Conservation (phyloP, 2,329 filamentous ascomycete genomes). For the Apiospora malaysiana region DNA sequence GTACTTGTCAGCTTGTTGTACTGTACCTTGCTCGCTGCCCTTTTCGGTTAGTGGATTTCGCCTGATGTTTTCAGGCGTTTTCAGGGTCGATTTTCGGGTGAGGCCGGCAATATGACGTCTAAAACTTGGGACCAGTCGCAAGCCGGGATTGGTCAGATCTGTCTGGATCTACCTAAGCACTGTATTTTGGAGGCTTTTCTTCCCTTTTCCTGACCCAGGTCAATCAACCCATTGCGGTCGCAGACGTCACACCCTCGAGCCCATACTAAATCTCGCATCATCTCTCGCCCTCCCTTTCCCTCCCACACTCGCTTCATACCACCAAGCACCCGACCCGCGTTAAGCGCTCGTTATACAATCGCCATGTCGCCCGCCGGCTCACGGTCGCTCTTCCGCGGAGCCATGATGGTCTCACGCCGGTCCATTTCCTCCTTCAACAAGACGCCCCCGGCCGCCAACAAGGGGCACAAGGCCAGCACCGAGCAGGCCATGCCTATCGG, state of each 20-base stretch:
- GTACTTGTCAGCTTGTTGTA: not conserved
- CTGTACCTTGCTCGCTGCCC: not conserved
- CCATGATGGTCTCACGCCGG: conserved; percentile 29
- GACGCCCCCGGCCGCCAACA: conserved; percentile 32
- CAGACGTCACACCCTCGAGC: not conserved
- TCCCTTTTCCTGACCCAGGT: conserved; percentile 1
- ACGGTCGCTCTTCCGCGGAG: conserved; percentile 19
- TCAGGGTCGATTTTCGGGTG: not conserved
- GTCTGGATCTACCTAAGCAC: not conserved
- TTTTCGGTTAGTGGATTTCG: not conserved
- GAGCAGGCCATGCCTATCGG: conserved; percentile 59
- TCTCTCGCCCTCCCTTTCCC: not conserved
- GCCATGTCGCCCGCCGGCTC: conserved; percentile 24
- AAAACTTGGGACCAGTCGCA: not conserved
- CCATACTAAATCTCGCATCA: not conserved
- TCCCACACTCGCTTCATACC: not conserved
- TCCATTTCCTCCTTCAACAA: conserved; percentile 32
- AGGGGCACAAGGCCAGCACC: conserved; percentile 31
- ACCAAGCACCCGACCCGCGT: not conserved
- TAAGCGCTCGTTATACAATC: conserved; percentile 20
- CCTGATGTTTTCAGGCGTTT: not conserved
- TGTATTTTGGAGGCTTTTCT: conserved; percentile 1
- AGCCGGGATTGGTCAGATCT: conserved; percentile 8
- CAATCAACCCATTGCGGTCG: conserved; percentile 3
- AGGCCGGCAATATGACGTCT: conserved; percentile 10